phyloP scores from a whole-genome alignment of 2,329 filamentous ascomycete species.

The Colletotrichum chrysophilum region DNA sequence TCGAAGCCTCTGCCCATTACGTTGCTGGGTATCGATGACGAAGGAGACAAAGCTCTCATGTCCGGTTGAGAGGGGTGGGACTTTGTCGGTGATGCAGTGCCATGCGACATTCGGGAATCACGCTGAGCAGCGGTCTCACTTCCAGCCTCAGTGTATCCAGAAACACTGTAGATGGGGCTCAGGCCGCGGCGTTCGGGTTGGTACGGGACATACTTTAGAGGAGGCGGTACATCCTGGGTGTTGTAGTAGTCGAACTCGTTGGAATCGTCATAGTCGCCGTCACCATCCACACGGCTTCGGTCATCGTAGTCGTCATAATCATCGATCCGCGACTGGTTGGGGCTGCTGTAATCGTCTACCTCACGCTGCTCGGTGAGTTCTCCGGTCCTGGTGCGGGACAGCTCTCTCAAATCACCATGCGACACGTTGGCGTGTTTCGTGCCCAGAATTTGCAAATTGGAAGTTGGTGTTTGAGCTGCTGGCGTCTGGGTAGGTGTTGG shows the following conservation, averaged over 20 bases:
- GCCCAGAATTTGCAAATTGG: constrained; percentile 62
- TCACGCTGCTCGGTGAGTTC: constrained; percentile 47
- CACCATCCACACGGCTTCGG: neutral
- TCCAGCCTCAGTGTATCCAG: constrained; percentile 78
- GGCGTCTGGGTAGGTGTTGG: constrained; percentile 66
- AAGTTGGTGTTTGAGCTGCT: constrained; percentile 40
- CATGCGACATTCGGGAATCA: constrained; percentile 59
- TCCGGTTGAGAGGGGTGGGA: constrained; percentile 49
- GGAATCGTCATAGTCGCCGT: constrained; percentile 43
- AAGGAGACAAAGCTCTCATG: constrained; percentile 48
- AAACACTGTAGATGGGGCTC: constrained; percentile 92
- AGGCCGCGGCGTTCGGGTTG: constrained; percentile 73
- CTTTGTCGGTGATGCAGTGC: constrained; percentile 61
- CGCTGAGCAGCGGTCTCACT: constrained; percentile 62
- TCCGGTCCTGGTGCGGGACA: constrained; percentile 44
- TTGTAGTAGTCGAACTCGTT: constrained; percentile 57
- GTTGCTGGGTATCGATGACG: constrained; percentile 60
- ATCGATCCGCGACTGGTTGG: constrained; percentile 42
- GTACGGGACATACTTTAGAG: constrained; percentile 71
- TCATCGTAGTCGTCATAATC: constrained; percentile 35
- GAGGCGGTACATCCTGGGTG: constrained; percentile 68
- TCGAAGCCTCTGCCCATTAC: constrained; percentile 57
- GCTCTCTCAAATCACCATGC: constrained; percentile 61
- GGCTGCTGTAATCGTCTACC: constrained; percentile 41
- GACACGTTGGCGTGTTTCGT: constrained; percentile 71